Base-by-base conservation (phyloP, 106 monocot species). In the Acorus gramineus region DNA sequence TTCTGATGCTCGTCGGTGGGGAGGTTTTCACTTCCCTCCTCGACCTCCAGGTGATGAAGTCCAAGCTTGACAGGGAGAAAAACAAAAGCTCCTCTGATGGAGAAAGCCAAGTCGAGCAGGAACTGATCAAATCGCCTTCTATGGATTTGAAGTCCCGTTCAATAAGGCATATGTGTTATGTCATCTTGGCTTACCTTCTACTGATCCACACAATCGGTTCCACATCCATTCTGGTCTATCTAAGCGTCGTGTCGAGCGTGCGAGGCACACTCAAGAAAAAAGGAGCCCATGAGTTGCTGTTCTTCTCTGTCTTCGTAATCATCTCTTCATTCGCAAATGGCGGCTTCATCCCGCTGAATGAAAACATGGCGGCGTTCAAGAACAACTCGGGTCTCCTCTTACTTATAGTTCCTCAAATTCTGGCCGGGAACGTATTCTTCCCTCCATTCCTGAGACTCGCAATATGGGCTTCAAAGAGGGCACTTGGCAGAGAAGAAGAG, bases 341-440 rank as follows among this genome's bases (percentile, higher is more conserved):
- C 42, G 80, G 90, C 0, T 65, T 90, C 8, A 2, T 76, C 11
- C 82, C 79, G 4, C 74, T 63, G 4, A 89, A 86, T 56, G 86
- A 86, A 75, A 86, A 69, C 78, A 83, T 90, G 85, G 46, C 11
- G 10, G 53, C 14, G 3, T 86, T 91, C 71, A 84, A 62, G 46
- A 64, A 60, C 2, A 65, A 70, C 57, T 46, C 80, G 0, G 65
- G 73, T 3, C 74, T 90, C 6, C 73, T 82, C 2, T 58, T 86
- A 8, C 28, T 74, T 8, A 61, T 83, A 8, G 42, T 69, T 11
- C 69, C 56, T 1, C 65, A 78, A 7, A 53, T 71, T 13, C 76
- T 91, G 7, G 53, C 55, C 1, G 86, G 86, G 0, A 86, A 80
- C 73, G 73, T 76, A 3, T 6, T 86, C 56, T 86, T 64, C 49